Conservation (phyloP, 108 stramenopile species). For the Cyclotella choctawhatcheeana region DNA sequence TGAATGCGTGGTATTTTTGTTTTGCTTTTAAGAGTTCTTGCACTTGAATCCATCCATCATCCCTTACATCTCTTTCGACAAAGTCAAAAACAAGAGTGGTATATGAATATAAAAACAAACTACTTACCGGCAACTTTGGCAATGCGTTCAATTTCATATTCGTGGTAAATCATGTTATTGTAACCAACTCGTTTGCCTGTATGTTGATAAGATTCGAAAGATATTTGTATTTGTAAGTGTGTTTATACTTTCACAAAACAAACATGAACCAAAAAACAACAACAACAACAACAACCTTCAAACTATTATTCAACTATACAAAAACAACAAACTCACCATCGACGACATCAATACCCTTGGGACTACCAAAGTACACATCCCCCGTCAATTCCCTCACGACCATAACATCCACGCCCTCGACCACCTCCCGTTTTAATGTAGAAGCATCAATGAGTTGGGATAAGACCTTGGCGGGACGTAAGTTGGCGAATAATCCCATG, state of each 20-base stretch:
- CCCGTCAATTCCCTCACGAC: conserved; percentile 97
- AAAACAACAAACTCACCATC: conserved; percentile 64
- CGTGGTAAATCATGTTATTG: conserved; percentile 99
- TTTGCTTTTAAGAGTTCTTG: background rate
- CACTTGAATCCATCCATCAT: background rate
- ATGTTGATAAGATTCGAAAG: no score
- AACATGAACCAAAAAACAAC: no score
- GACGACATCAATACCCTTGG: conserved; percentile 94
- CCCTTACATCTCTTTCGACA: no score
- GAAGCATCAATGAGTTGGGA: conserved; percentile 94
- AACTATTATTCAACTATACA: background rate
- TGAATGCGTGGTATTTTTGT: conserved; percentile 8
- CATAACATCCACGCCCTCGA: conserved; percentile 99
- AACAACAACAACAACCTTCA: no score
- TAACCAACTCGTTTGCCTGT: conserved; percentile 89
- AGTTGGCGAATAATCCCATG: conserved; percentile 97
- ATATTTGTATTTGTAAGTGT: no score
- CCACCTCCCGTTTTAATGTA: conserved; percentile 95
- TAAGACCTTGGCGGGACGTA: conserved; percentile 96
- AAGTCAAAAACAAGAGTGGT: no score
- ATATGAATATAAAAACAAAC: background rate
- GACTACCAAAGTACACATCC: conserved; percentile 99
- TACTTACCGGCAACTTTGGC: conserved; percentile 83
- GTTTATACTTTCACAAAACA: background rate
- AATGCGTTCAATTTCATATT: conserved; percentile 93